Evolutionary conservation across 495 filamentous ascomycete genomes (phyloP), one percentile per base, ranked within the genome.

Genomic region (Xylaria cubensis): DNA sequence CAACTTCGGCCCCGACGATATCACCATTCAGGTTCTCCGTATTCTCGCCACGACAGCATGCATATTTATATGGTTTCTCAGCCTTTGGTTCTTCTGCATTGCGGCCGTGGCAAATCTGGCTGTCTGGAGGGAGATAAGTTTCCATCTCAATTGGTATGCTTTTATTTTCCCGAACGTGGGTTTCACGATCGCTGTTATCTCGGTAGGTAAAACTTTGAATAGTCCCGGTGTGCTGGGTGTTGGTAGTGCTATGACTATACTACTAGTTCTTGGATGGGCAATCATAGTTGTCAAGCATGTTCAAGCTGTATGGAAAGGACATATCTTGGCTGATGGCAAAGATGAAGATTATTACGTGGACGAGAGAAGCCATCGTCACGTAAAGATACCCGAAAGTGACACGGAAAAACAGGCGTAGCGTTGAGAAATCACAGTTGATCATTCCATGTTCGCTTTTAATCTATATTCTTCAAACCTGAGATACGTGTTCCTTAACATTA

Each of bases 11-110:
- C 67, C 70, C 58, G 74, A 74, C 61, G 51, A 72, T 36, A 24
- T 71, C 21, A 79, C 75, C 4, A 32, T 76, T 15, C 75, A 79
- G 69, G 70, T 77, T 13, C 71, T 79, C 9, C 73, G 67, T 7
- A 69, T 79, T 32, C 72, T 79, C 9, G 77, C 77, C n/a, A 77
- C 77, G 2, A 78, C 82, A 0, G 70, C 82, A 0, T 90, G 84
- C 2, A 86, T 91, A 4, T 92, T 92, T 69, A 82, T 94, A 3
- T 94, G 92, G 92, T 86, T 87, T 0, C 79, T 93, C 15, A 88
- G 86, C 50, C 84, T 93, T 44, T 93, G 91, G 91, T 93, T 93
- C 83, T 93, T 93, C 77, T 83, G 82, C 44, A 83, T 90, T 5
- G 88, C 90, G 0, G 72, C 85, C 10, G 78, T 90, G 26, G 87